phyloP scores from a whole-genome alignment of 306 rosid genomes.

The Trifolium fragiferum region DNA sequence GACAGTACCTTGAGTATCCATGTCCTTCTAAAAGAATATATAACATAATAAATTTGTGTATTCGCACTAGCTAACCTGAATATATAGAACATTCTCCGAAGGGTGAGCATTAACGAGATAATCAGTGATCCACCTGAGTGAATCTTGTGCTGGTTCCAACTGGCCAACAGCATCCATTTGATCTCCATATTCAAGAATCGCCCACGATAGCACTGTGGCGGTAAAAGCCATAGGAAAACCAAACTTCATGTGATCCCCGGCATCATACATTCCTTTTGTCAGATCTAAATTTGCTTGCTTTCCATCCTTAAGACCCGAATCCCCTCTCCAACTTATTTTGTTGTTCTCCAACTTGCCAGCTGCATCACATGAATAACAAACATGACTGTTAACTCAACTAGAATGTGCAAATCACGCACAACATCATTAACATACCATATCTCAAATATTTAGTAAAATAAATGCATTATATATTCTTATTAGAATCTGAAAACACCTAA shows the following conservation, averaged over 20 bases:
- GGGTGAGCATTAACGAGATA: constrained; percentile 83
- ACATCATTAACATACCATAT: constrained; percentile 9
- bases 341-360: constrained; percentile 79
- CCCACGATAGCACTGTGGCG: constrained; percentile 91
- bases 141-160: constrained; percentile 67
- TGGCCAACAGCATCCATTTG: constrained; percentile 83
- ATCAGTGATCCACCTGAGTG: constrained; percentile 96
- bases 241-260: constrained; percentile 95
- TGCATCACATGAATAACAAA: constrained; percentile 44
- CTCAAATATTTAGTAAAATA: constrained; percentile 17
- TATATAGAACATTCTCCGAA: constrained; percentile 75
- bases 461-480: constrained; percentile 1
- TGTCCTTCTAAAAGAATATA: not conserved
- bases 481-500: not conserved
- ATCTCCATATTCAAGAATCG: constrained; percentile 92
- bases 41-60: constrained; percentile 22
- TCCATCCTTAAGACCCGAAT: constrained; percentile 88
- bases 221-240: constrained; percentile 96
- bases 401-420: not conserved
- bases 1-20: constrained; percentile 16
- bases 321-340: constrained; percentile 88
- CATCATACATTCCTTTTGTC: constrained; percentile 92
- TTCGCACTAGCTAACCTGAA: constrained; percentile 65
- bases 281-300: constrained; percentile 69
- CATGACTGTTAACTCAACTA: constrained; percentile 26